Conservation (phyloP, 1,284 basidiomycete species). For the Austroboletus niveus region DNA sequence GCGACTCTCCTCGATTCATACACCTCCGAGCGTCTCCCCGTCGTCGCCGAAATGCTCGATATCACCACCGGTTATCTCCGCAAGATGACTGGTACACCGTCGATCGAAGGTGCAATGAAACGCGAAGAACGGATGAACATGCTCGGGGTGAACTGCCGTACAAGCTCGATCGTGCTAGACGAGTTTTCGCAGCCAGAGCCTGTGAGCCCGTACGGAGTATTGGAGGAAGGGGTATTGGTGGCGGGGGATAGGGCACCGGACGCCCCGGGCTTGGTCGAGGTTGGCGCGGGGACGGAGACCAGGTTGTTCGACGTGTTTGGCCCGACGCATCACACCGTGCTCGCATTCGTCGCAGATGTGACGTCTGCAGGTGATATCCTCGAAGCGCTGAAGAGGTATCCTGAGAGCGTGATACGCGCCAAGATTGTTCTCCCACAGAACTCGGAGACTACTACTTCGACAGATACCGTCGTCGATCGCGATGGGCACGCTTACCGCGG, state of each 20-base stretch:
- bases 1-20: slow-evolving; percentile 35
- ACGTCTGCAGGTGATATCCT: slow-evolving; percentile 6
- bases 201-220: slow-evolving; percentile 12
- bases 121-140: slow-evolving; percentile 25
- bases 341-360: slow-evolving; percentile 20
- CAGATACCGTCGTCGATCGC: slow-evolving; percentile 12
- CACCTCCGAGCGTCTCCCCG: slow-evolving; percentile 37
- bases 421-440: slow-evolving; percentile 17
- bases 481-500: slow-evolving; percentile 22
- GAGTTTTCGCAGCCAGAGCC: slow-evolving; percentile 8
- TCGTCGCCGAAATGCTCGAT: slow-evolving; percentile 38
- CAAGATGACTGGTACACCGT: neutral
- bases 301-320: slow-evolving; percentile 27
- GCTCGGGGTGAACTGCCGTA: slow-evolving; percentile 37
- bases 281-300: neutral
- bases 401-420: neutral
- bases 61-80: slow-evolving; percentile 19
- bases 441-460: neutral
- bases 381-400: slow-evolving; percentile 4
- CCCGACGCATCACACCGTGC: slow-evolving; percentile 20
- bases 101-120: neutral
- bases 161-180: slow-evolving; percentile 33
- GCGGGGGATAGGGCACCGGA: slow-evolving; percentile 26
- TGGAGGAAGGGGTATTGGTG: slow-evolving; percentile 11
- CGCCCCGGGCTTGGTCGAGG: slow-evolving; percentile 9